Evolutionary conservation across 805 yeast genomes (phyloP).

Genomic region (Nakazawaea wyomingensis): DNA sequence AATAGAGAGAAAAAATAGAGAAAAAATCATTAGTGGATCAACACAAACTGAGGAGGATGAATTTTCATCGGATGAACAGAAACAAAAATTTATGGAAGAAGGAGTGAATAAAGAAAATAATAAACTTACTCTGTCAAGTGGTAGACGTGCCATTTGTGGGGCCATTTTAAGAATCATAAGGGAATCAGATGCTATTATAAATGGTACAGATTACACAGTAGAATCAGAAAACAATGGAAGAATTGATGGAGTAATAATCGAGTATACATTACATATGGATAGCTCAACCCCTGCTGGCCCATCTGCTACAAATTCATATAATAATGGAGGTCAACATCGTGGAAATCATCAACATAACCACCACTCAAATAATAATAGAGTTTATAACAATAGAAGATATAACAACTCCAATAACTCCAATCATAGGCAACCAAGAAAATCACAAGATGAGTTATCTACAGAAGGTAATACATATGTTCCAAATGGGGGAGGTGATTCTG

Average conservation of each 20-base stretch:
- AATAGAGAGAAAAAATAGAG: conserved; percentile 1
- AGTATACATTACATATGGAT: conserved; percentile 43
- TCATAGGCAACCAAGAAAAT: conserved; percentile 2
- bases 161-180: conserved; percentile 39
- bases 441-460: neutral
- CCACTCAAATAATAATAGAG: neutral
- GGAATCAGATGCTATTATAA: conserved; percentile 41
- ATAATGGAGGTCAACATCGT: conserved; percentile 5
- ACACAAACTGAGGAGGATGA: neutral
- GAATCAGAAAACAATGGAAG: conserved; percentile 35
- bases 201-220: conserved; percentile 29
- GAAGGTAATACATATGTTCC: neutral
- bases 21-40: neutral
- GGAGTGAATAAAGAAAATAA: conserved; percentile 19
- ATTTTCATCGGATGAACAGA: conserved; percentile 16
- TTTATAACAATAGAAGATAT: conserved; percentile 7
- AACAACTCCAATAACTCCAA: conserved; percentile 11
- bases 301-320: conserved; percentile 7
- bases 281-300: conserved; percentile 1
- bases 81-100: conserved; percentile 16
- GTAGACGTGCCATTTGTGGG: conserved; percentile 41
- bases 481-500: conserved; percentile 11
- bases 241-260: conserved; percentile 40
- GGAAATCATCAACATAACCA: conserved; percentile 6
- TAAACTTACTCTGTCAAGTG: conserved; percentile 37